Evolutionary conservation across 768 basidiomycete species (phyloP), one percentile per base, ranked within the genome.

Genomic region (Trametes coccinea): DNA sequence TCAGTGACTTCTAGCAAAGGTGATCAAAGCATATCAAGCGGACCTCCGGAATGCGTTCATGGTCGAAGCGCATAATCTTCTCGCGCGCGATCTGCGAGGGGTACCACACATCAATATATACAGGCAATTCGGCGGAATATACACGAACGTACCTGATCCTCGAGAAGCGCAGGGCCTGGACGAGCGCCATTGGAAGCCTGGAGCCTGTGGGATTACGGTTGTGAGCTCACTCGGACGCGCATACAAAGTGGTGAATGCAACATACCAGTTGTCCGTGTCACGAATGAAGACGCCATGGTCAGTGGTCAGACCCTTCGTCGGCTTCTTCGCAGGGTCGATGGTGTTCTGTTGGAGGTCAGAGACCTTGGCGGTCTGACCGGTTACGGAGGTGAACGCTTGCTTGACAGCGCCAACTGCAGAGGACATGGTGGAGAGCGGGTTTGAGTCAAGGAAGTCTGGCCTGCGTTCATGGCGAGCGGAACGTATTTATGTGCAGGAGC

Each of bases 1-100:
- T 39, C 13, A 39, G 39, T 81, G 81, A 31, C 10, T n/a, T 56
- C 29, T 53, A 22, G 22, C 22, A 22, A 22, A 22, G 22, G 22
- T 22, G 22, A 22, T 22, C 22, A 22, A 22, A 14, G 37, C 13
- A 11, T 8, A 11, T 49, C 22, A 7, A 11, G 50, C 27, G 22
- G 65, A 87, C 87, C 77, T 93, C 93, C 0, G 93, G 93, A 56
- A 95, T 94, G 43, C 92, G 88, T 72, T 95, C 92, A 69, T 93
- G 92, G 70, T 93, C 92, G 68, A 93, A 94, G 13, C 86, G 82
- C 55, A 83, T 83, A 33, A 92, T 84, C 73, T 92, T 91, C 76
- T 89, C 87, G 65, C 88, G 83, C 4, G 81, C 82, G 64, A 89
- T 67, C 64, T 71, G 22, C 22, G 22, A 22, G 1, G 22, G 22